These are phyloP conservation scores for Dryas alaskensis DNA, from an alignment of 306 rosid species.

Conservation along the genomic window DNA sequence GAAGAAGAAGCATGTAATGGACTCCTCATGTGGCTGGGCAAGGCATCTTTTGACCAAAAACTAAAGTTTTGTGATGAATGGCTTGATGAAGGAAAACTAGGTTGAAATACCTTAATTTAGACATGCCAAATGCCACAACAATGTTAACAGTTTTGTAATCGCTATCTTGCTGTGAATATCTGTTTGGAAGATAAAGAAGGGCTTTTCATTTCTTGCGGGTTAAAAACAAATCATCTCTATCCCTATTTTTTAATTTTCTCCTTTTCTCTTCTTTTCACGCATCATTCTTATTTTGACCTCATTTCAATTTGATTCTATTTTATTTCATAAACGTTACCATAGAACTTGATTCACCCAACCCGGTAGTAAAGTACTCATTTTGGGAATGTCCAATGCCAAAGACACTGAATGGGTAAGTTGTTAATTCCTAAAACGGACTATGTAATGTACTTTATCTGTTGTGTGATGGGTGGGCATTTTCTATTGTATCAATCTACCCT, in stretches of 20 bases:
- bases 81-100: slow-evolving; percentile 18
- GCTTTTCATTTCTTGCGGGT: slow-evolving; percentile 1
- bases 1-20: slow-evolving; percentile 28
- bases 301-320: too few relatives aligned
- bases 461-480: too few relatives aligned
- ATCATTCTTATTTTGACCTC: too few relatives aligned
- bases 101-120: slow-evolving; percentile 19
- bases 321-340: too few relatives aligned
- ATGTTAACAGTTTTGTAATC: slow-evolving; percentile 16
- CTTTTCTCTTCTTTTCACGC: too few relatives aligned
- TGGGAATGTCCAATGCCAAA: too few relatives aligned
- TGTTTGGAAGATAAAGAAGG: slow-evolving; percentile 6
- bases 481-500: too few relatives aligned
- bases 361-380: too few relatives aligned
- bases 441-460: too few relatives aligned
- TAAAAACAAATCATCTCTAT: background rate
- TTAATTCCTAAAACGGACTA: too few relatives aligned
- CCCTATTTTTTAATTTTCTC: background rate
- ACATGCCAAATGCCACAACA: slow-evolving; percentile 10
- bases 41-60: slow-evolving; percentile 32
- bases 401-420: too few relatives aligned
- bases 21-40: slow-evolving; percentile 30
- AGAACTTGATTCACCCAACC: too few relatives aligned
- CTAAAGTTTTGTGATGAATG: slow-evolving; percentile 28
- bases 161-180: slow-evolving; percentile 18